phyloP scores from a whole-genome alignment of 768 basidiomycete species.

The Scleroderma citrinum region DNA sequence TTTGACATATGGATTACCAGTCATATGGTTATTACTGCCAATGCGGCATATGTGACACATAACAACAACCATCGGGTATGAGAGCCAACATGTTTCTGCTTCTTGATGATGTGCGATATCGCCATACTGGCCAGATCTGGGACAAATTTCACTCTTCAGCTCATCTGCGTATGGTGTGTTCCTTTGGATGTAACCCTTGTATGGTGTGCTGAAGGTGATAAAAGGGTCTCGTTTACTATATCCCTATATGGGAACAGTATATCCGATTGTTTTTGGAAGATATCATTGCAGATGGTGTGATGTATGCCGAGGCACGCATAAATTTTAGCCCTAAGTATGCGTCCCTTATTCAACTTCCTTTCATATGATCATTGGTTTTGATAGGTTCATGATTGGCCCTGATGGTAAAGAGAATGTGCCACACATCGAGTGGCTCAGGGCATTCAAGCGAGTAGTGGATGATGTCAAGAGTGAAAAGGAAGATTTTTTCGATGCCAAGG shows the following conservation, averaged over 20 bases:
- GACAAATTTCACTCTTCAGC: slow-evolving; percentile 60
- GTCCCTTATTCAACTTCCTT: not conserved
- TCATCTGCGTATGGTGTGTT: slow-evolving; percentile 39
- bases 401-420: slow-evolving; percentile 54
- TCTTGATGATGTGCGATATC: not conserved
- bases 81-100: not conserved
- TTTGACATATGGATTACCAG: slow-evolving; percentile 65
- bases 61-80: slow-evolving; percentile 61
- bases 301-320: slow-evolving; percentile 62
- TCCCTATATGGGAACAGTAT: slow-evolving; percentile 56
- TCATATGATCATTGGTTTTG: not conserved
- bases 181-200: not conserved
- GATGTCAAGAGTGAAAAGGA: slow-evolving; percentile 53
- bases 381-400: slow-evolving; percentile 49
- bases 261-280: slow-evolving; percentile 56
- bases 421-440: slow-evolving; percentile 53
- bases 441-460: slow-evolving; percentile 46
- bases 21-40: slow-evolving; percentile 60
- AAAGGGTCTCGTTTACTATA: slow-evolving; percentile 39
- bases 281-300: slow-evolving; percentile 65
- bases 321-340: slow-evolving; percentile 55
- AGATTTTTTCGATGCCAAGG: slow-evolving; percentile 64
- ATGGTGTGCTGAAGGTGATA: not conserved
- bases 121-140: slow-evolving; percentile 54
- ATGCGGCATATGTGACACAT: slow-evolving; percentile 67